Evolutionary conservation across 441 rosid species (phyloP).

Genomic region (Populus hybrid): DNA sequence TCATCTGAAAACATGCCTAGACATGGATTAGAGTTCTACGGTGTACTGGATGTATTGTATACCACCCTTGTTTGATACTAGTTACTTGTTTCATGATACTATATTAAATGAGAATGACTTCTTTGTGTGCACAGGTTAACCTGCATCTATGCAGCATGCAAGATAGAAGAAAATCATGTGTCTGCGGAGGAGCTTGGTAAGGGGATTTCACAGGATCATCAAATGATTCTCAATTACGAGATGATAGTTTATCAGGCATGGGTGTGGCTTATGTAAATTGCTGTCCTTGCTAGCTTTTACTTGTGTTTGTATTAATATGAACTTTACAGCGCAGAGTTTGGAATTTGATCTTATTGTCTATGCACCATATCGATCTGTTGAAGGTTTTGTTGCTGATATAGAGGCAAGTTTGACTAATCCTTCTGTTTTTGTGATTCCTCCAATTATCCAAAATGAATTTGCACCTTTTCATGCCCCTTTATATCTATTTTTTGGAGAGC

Average conservation of each 20-base stretch:
- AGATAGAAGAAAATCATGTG: conserved; percentile 96
- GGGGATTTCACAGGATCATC: conserved; percentile 97
- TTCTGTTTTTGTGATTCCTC: not conserved
- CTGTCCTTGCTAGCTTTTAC: conserved; percentile 6
- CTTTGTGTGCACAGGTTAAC: conserved; percentile 64
- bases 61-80: not conserved
- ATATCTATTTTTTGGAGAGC: conserved; percentile 7
- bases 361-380: conserved; percentile 86
- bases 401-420: conserved; percentile 45
- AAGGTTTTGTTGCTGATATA: conserved; percentile 78
- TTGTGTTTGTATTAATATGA: conserved; percentile 16
- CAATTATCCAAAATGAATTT: not conserved
- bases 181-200: conserved; percentile 99
- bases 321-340: conserved; percentile 62
- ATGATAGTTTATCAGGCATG: conserved; percentile 96
- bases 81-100: not conserved
- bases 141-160: conserved; percentile 91
- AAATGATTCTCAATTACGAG: conserved; percentile 92
- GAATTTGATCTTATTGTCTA: conserved; percentile 93
- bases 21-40: not conserved
- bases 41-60: not conserved
- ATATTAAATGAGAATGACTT: conserved; percentile 20
- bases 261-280: conserved; percentile 21
- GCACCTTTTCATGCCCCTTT: not conserved
- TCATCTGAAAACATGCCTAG: conserved; percentile 3